Evolutionary conservation across 768 basidiomycete species (phyloP), one percentile per base, ranked within the genome.

Genomic region (Phylloporus arenicola): DNA sequence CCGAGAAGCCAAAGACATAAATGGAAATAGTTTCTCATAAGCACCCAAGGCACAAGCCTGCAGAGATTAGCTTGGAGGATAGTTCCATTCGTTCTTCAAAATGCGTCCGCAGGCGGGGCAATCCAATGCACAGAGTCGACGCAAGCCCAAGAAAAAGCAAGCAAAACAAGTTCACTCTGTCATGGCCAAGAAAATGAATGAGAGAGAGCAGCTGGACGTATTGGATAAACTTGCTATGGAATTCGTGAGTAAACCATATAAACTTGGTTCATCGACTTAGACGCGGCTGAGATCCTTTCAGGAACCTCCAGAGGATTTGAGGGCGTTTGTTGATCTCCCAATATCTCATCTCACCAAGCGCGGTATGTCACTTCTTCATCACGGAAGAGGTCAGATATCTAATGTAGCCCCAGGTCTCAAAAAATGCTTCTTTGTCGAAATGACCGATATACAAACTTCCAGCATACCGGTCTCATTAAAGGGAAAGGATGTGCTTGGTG

Each of bases 361-460:
- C 69, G 91, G 89, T 82, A 52, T 49, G 56, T 27, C 8, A 45
- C 11, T 35, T 24, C 7, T 20, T 34, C 27, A 30, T 47, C 19
- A 14, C 3, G 4, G 20, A 16, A 38, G 20, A 20, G 20, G n/a
- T 47, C 63, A 11, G 19, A 31, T 4, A 3, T 44, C 50, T 34
- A 24, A 44, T 56, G 17, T 47, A 44, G 16, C 19, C 1, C 9
- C 49, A 91, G 93, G 93, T 14, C 73, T 98, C 31, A 91, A 89
- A 71, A 88, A 89, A 53, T 82, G 84, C 0, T 92, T 83, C 62
- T 96, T 93, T 60, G 76, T 84, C 38, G 75, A 86, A 19, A 92
- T 92, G 80, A 96, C 94, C 0, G 86, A 92, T 50, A 85, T 87
- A 41, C 85, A 87, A 60, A 67, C 75, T 6, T 71, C 77, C 14